Conservation (phyloP, 345 rosid genomes). For the Linum trigynum region DNA sequence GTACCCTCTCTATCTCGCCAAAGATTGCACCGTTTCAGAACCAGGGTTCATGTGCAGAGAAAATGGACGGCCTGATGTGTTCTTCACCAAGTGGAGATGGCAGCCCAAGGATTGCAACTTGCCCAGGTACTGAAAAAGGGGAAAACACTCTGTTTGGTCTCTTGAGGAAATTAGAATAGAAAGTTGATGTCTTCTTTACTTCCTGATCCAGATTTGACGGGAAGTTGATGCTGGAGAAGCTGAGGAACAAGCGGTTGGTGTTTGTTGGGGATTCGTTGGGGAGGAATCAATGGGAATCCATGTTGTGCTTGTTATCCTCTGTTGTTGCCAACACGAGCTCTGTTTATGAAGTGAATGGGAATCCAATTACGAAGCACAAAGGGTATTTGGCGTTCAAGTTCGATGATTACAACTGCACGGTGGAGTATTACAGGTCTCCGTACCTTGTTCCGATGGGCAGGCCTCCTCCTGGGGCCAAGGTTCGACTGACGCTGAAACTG, state of each 20-base stretch:
- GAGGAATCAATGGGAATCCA: conserved; percentile 20
- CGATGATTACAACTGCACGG: conserved; percentile 68
- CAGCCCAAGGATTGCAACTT: conserved; percentile 69
- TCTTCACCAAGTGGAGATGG: conserved; percentile 95
- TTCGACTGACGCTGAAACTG: conserved; percentile 63
- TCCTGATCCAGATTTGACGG: conserved; percentile 35
- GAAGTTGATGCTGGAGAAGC: too few species aligned
- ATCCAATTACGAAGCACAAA: conserved; percentile 13
- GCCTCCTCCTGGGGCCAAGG: conserved; percentile 52
- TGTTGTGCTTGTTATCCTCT: conserved; percentile 75
- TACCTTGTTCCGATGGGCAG: conserved; percentile 75
- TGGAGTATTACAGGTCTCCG: conserved; percentile 87
- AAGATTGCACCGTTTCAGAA: conserved; percentile 72
- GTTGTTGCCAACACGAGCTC: conserved; percentile 41
- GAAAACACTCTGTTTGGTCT: conserved; percentile 1
- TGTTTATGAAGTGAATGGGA: conserved; percentile 8
- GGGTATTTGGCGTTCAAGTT: conserved; percentile 78
- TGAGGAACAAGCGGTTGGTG: conserved; percentile 41
- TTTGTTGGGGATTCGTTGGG: conserved; percentile 93
- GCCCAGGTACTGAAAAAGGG: conserved; percentile 50
- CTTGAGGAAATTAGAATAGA: background rate
- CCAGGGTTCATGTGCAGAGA: conserved; percentile 80
- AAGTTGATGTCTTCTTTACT: background rate
- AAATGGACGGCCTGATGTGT: conserved; percentile 76
- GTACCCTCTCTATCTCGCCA: conserved; percentile 75